These are phyloP conservation scores for Aspergillus luchuensis DNA, from an alignment of 2,329 filamentous ascomycete genomes.

Conservation along the genomic window DNA sequence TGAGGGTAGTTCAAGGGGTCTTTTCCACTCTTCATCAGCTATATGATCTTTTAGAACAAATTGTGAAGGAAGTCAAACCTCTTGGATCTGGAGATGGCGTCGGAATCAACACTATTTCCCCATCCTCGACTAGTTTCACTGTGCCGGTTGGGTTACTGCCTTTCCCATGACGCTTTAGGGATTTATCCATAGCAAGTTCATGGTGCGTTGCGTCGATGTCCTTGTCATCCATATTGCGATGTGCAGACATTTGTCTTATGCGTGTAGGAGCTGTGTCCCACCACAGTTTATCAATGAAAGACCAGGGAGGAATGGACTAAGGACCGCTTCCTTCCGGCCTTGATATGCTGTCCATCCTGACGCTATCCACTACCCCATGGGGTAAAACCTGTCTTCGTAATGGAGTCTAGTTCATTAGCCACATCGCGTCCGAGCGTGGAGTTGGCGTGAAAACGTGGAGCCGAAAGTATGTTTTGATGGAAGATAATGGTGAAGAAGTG, in stretches of 20 bases:
- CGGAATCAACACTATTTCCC: slow-evolving; percentile 11
- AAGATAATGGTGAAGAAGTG: background rate
- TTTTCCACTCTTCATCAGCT: background rate
- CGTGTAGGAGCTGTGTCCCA: no score
- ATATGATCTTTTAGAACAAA: background rate
- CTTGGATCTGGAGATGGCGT: slow-evolving; percentile 13
- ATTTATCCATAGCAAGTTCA: background rate
- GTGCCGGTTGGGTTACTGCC: background rate
- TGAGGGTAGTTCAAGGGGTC: slow-evolving; percentile 14
- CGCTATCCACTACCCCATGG: background rate
- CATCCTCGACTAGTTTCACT: slow-evolving; percentile 12
- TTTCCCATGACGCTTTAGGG: background rate
- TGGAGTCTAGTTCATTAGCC: background rate
- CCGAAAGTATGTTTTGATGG: slow-evolving; percentile 2
- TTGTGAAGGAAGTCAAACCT: background rate
- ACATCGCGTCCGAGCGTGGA: background rate
- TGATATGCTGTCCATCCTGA: background rate
- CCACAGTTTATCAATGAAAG: no score
- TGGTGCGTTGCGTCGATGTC: slow-evolving; percentile 2
- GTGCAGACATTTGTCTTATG: no score
- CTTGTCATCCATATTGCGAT: background rate
- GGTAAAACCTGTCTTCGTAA: background rate
- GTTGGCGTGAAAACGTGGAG: background rate
- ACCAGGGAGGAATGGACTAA: no score
- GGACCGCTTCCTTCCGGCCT: background rate